Percentiles rank a stretch among this genome's conserved stretches.
phyloP scores from a whole-genome alignment of 805 yeast genomes.

The Zygosaccharomyces rouxii region DNA sequence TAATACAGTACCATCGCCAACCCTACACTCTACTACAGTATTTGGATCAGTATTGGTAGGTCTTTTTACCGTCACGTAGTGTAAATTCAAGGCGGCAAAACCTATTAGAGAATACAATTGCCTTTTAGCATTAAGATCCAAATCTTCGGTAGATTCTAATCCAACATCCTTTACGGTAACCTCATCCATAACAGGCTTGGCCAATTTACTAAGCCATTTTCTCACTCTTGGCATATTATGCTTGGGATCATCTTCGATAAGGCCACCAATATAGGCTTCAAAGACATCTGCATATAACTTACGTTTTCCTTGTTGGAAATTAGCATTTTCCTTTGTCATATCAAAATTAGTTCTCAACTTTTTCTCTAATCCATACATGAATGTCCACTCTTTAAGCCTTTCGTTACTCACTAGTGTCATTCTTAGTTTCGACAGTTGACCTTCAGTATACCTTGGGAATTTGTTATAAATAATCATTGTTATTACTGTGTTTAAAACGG shows the following conservation, averaged over 20 bases:
- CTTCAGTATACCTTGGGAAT: constrained; percentile 74
- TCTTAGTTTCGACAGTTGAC: constrained; percentile 69
- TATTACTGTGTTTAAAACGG: constrained; percentile 68
- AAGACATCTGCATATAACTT: constrained; percentile 85
- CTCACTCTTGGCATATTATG: constrained; percentile 46
- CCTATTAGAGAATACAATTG: constrained; percentile 78
- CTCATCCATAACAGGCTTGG: constrained; percentile 42
- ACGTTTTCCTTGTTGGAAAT: constrained; percentile 48
- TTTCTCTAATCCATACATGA: constrained; percentile 60
- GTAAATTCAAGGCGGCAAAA: constrained; percentile 59
- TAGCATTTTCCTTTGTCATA: constrained; percentile 20
- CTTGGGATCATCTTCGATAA: constrained; percentile 50
- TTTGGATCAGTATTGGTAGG: constrained; percentile 37
- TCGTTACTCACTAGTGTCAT: constrained; percentile 68
- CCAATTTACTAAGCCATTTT: constrained; percentile 52
- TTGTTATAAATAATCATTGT: constrained; percentile 61
- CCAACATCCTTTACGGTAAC: constrained; percentile 20
- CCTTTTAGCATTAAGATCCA: constrained; percentile 68
- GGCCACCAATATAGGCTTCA: constrained; percentile 91
- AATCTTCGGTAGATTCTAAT: constrained; percentile 33
- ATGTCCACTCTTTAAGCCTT: constrained; percentile 65
- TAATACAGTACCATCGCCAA: constrained; percentile 56
- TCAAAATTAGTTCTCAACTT: constrained; percentile 49
- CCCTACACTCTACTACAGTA: constrained; percentile 60
- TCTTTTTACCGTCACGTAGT: constrained; percentile 45